These are phyloP conservation scores for Xylaria sp. DNA, from an alignment of 2,329 filamentous ascomycete genomes.

Conservation along the genomic window DNA sequence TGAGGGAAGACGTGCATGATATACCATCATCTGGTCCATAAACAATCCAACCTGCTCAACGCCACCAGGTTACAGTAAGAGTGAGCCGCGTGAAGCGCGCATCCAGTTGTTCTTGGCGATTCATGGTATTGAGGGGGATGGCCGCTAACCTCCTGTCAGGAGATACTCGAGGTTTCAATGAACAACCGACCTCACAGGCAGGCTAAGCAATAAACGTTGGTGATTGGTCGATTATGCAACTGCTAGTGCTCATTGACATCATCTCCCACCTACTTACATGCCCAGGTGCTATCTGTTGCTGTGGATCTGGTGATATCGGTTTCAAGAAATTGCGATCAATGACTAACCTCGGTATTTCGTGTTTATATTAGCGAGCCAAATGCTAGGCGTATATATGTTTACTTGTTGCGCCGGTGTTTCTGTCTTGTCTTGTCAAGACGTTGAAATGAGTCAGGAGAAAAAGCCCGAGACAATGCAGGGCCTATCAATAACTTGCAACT, in stretches of 20 bases:
- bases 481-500: neutral
- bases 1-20: neutral
- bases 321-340: neutral
- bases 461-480: constrained; percentile 1
- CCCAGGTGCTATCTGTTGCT: neutral
- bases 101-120: constrained; percentile 18
- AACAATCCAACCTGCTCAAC: neutral
- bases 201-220: neutral
- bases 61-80: neutral
- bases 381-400: neutral
- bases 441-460: neutral
- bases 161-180: neutral
- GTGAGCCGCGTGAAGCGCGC: constrained; percentile 28
- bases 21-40: neutral
- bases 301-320: constrained; percentile 9
- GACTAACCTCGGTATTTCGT: neutral
- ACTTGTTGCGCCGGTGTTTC: neutral
- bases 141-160: neutral
- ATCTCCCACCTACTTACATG: constrained; percentile 6
- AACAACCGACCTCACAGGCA: neutral
- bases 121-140: constrained; percentile 3
- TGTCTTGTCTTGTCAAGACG: neutral
- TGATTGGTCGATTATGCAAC: constrained; percentile 15
- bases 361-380: neutral
- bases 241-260: constrained; percentile 27